Base-by-base conservation (phyloP, 768 basidiomycete genomes). In the Xerocomellus chrysenteron region DNA sequence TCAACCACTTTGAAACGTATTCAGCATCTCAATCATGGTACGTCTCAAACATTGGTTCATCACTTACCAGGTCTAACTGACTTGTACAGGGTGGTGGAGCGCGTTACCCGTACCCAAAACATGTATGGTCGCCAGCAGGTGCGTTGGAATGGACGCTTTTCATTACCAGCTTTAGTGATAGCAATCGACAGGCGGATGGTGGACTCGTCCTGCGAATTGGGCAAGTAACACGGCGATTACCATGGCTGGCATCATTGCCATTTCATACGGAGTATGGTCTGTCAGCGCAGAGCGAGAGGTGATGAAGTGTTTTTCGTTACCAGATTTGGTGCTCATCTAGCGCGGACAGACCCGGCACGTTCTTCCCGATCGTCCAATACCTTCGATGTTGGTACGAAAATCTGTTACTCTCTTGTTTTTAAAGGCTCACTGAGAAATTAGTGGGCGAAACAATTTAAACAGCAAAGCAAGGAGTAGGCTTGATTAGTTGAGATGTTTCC, bases 81-180 rank as follows among this genome's bases (percentile, higher is more conserved):
- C 2, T n/a, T 21, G 14, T 5, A 19, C 54, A 92, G 90, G 90
- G 90, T 45, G 90, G 90, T 74, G 90, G 89, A 59, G 82, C 76
- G 52, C 86, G 92, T 75, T 97, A 92, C 80, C 92, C 94, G 10
- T 97, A 88, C 72, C 94, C 93, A 33, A 95, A 94, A 79, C 83
- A 90, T 68, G 94, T 97, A 53, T 98, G 93, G 92, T 88, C 93
- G 24, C 94, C 95, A 68, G 81, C 94, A 62, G 92, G 92, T 92
- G 51, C 58, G 73, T 75, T 19, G 21, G 26, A 40, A 14, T 37
- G 8, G 14, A 24, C 5, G 13, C 17, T 10, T 43, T 26, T 33
- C 28, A 12, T 4, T 17, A 17, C 16, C 2, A 0, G 24, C 17
- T 7, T 28, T 42, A 26, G 16, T 54, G 46, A 62, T 44, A 35